Conservation (phyloP, 139 green algal genomes). For the Chlamydomonas sp. region DNA sequence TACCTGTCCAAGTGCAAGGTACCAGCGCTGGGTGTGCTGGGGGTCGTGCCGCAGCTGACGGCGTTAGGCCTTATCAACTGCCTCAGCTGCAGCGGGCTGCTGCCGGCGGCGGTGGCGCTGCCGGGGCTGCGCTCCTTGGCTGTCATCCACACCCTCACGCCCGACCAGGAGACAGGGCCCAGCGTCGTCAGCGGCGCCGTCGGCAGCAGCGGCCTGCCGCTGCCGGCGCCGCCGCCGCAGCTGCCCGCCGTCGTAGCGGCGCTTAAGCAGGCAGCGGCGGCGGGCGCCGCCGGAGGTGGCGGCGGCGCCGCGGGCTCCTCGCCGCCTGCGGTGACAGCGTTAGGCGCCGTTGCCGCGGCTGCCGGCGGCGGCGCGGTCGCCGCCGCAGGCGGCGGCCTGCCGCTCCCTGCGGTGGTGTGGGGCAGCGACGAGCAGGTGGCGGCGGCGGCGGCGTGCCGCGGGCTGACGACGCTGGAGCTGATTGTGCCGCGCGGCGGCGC, state of each 20-base stretch:
- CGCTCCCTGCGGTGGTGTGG: background rate
- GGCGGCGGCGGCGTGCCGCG: background rate
- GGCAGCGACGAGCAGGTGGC: conserved; percentile 39
- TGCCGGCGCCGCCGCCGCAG: background rate
- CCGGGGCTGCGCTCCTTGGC: conserved; percentile 1
- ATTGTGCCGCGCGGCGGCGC: conserved; percentile 22
- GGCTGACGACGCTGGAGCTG: conserved; percentile 22
- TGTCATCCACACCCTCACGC: conserved; percentile 16
- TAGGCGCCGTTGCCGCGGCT: background rate
- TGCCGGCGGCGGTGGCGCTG: conserved; percentile 1
- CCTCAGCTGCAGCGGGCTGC: conserved; percentile 18
- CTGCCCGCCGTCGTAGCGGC: background rate
- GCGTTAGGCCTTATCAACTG: conserved; percentile 33
- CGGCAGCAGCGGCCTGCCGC: background rate
- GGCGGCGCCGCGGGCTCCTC: background rate
- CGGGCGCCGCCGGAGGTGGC: background rate
- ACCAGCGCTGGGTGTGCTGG: conserved; percentile 22
- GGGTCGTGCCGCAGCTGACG: conserved; percentile 18
- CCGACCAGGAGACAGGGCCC: conserved; percentile 12
- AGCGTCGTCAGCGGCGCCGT: background rate
- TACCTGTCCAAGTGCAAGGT: conserved; percentile 44
- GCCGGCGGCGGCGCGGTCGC: background rate
- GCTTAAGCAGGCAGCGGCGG: background rate
- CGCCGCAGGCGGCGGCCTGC: too few species aligned
- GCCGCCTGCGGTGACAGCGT: background rate